These are phyloP conservation scores for Papilionanthe hybrid DNA, from an alignment of 116 monocot genomes.

Conservation along the genomic window DNA sequence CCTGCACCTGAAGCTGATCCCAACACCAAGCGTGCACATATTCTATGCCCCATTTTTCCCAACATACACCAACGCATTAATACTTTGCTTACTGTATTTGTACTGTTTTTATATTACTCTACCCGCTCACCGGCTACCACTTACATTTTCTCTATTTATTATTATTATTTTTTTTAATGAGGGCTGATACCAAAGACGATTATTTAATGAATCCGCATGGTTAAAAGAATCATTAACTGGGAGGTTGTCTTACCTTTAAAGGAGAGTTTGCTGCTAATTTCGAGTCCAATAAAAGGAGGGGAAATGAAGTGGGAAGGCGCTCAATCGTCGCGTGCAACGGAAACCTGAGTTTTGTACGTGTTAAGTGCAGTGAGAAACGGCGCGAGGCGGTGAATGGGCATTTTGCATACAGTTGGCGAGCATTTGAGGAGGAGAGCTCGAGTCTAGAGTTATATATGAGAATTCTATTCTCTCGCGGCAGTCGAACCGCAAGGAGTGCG, in stretches of 20 bases:
- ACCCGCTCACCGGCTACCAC: too few relatives aligned
- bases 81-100: background rate
- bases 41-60: background rate
- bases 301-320: background rate
- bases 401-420: slow-evolving; percentile 3
- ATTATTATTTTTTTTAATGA: background rate
- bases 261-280: background rate
- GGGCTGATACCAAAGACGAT: background rate
- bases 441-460: slow-evolving; percentile 11
- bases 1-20: slow-evolving; percentile 6
- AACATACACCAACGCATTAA: background rate
- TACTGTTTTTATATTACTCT: too few relatives aligned
- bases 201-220: slow-evolving; percentile 9
- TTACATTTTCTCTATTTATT: background rate
- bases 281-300: slow-evolving; percentile 1
- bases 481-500: slow-evolving; percentile 6
- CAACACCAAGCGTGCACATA: slow-evolving; percentile 3
- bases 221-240: slow-evolving; percentile 4
- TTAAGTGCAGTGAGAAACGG: background rate
- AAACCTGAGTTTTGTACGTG: background rate
- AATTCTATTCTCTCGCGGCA: slow-evolving; percentile 14
- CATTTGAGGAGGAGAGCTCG: background rate
- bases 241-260: background rate
- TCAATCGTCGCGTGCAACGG: background rate
- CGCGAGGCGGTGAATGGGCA: slow-evolving; percentile 1